Base-by-base conservation (phyloP, 2,329 filamentous ascomycete genomes). In the Neoascochyta sp. region DNA sequence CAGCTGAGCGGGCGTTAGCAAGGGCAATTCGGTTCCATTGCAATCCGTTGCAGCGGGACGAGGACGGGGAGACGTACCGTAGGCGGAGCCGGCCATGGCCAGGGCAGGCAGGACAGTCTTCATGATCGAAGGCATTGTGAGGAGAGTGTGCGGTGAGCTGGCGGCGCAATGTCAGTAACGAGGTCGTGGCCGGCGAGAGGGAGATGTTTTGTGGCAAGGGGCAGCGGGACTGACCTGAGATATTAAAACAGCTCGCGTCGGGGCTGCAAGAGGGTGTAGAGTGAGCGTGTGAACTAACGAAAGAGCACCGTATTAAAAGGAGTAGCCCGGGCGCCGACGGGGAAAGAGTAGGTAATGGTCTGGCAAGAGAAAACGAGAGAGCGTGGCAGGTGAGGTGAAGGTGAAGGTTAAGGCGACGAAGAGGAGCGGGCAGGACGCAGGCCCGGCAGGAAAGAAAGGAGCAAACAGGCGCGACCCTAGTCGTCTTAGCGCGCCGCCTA, bases 41-140 rank as follows among this genome's bases (percentile, higher is more conserved):
- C 8, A 12, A n/a, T 27, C 16, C 16, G 9, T 13, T 32, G 22
- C 13, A 15, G 16, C 5, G 5, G 9, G 7, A 14, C n/a, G 14
- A 23, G 26, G 35, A 8, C 14, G 32, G 15, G 7, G 19, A 24
- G 22, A 60, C 68, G 54, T 65, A 70, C 74, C 76, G 46, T 69
- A 62, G 39, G 67, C 75, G 32, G 67, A 50, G 58, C 71, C 65
- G 50, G 68, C 68, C 34, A 71, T 66, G 47, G 74, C 74, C 60
- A 80, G 64, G 39, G 66, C 71, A 39, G 76, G 73, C 41, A 79
- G 60, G 47, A 74, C 62, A 63, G 74, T 71, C 62, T 71, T 76
- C 54, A 67, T 56, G 63, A 74, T 62, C 43, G 67, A 67, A 70
- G 78, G 77, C 61, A 62, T 67, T 41, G 40, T 54, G 45, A 36